Evolutionary conservation across 345 rosid genomes (phyloP), one percentile per base, ranked within the genome.

Genomic region (Eucalyptus albens): DNA sequence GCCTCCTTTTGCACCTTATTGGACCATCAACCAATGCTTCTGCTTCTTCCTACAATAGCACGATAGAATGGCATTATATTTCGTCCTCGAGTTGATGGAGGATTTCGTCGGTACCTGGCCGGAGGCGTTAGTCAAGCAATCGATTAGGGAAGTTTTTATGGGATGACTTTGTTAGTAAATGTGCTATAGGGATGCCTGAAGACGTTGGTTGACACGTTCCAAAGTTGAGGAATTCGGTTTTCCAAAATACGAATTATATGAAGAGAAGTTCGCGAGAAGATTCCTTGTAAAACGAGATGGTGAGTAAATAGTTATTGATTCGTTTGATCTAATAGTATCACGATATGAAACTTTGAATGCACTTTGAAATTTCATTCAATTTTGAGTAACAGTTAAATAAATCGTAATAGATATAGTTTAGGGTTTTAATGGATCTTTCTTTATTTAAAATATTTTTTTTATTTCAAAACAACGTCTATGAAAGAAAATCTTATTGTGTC

Each of bases 271-370:
- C 3, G 0, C 3, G 12, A 21, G 27, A 55, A 56, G 0, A n/a
- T 56, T 55, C 26, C 1, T 56, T 0, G 12, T 0, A 4, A 22
- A 0, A 21, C 9, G 0, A 65, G 9, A 65, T 65, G 0, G 16
- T 65, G 37, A 15, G 72, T n/a, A 29, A 13, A 2, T 62, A 7
- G 1, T 4, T 0, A 6, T 62, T 0, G 17, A 27, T 67, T 17
- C 0, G 11, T 31, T 67, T 15, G 0, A n/a, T n/a, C 6, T 9
- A 2, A 16, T 8, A 15, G 10, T 8, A 15, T 7, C 2, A 4
- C 3, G 7, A 31, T 69, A 3, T 8, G 2, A 16, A 31, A 31
- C 12, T 69, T 10, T 5, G 80, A 16, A 8, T 0, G 3, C 11
- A 8, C 22, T 31, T 31, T 31, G 42, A 31, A 69, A 31, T 33